Percentiles rank a stretch among this genome's conserved stretches.
Conservation (phyloP, 805 yeast species). For the Barnettozyma sucrosica region DNA sequence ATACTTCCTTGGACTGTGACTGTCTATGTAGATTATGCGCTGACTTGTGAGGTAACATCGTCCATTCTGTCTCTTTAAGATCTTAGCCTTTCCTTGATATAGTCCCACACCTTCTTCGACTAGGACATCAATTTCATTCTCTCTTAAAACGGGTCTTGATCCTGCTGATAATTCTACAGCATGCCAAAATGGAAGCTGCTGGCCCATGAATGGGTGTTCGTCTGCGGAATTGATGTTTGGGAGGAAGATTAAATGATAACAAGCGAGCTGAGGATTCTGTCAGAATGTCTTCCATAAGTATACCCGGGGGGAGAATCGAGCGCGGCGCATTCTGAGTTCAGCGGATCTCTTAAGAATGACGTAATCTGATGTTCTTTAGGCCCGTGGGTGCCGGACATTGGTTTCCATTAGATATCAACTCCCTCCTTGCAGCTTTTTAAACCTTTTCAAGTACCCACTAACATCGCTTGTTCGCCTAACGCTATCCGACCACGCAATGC, state of each 20-base stretch:
- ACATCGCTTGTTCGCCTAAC: no score
- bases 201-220: constrained; percentile 2
- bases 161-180: constrained; percentile 33
- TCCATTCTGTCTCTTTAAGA: constrained; percentile 63
- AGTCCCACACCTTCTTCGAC: constrained; percentile 61
- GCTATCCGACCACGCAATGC: background rate
- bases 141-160: constrained; percentile 34
- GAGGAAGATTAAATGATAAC: background rate
- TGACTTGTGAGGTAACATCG: constrained; percentile 70
- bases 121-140: constrained; percentile 45
- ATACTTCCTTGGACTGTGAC: constrained; percentile 31
- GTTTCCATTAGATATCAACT: background rate
- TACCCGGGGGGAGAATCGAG: background rate
- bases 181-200: constrained; percentile 27
- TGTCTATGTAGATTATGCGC: constrained; percentile 70
- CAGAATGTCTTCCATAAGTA: background rate
- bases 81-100: constrained; percentile 70
- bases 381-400: constrained; percentile 2
- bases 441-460: background rate
- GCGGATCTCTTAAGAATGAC: background rate
- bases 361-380: background rate
- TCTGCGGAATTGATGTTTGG: background rate
- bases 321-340: background rate
- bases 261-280: background rate
- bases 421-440: background rate